These are phyloP conservation scores for Leccinum subgranulosum DNA, from an alignment of 768 basidiomycete species.

Conservation along the genomic window DNA sequence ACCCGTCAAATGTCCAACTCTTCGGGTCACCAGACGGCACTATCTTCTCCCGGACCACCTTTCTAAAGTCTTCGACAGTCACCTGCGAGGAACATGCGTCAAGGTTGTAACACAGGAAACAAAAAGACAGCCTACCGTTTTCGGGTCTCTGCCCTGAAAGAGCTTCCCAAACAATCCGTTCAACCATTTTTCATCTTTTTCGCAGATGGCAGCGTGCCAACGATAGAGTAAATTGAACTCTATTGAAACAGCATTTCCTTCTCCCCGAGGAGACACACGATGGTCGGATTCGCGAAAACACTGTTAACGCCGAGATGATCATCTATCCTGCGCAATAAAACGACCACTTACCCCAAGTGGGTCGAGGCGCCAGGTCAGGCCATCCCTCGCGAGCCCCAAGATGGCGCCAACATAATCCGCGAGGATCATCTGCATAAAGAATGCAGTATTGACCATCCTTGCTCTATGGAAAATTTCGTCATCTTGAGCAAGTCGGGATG, in stretches of 20 bases:
- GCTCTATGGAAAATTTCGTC: constrained; percentile 76
- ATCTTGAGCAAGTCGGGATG: constrained; percentile 48
- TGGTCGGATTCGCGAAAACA: constrained; percentile 50
- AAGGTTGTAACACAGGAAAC: neutral
- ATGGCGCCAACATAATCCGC: constrained; percentile 74
- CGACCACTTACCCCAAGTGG: constrained; percentile 50
- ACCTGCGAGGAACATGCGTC: constrained; percentile 10
- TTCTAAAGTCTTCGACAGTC: constrained; percentile 19
- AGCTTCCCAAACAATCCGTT: constrained; percentile 41
- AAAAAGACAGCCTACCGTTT: constrained; percentile 31
- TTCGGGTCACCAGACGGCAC: constrained; percentile 23
- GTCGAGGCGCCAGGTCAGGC: constrained; percentile 62
- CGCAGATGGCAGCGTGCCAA: constrained; percentile 66
- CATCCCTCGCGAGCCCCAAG: constrained; percentile 64
- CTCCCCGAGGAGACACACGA: constrained; percentile 55
- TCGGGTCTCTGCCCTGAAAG: constrained; percentile 41
- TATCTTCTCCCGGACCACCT: constrained; percentile 10
- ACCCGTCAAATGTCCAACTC: constrained; percentile 58
- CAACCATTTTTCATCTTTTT: constrained; percentile 55
- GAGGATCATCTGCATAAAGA: constrained; percentile 68
- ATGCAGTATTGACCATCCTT: constrained; percentile 70
- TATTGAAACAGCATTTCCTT: constrained; percentile 73
- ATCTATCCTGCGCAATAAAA: neutral
- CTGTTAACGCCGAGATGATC: constrained; percentile 29
- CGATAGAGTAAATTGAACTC: constrained; percentile 65